Conservation (phyloP, 2,329 filamentous ascomycete species). For the Botrytis fabae region DNA sequence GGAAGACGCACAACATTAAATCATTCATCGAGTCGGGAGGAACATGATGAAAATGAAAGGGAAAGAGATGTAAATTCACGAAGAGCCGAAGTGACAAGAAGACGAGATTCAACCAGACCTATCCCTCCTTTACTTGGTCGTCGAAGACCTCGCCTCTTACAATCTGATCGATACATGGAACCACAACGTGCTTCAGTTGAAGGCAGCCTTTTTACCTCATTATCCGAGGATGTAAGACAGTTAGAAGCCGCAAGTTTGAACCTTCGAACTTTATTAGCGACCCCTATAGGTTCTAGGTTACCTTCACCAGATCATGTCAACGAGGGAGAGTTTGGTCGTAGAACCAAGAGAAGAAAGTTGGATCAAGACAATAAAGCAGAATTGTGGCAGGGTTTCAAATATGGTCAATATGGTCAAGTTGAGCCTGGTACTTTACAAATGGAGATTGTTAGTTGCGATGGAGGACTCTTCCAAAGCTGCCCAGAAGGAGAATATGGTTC, state of each 20-base stretch:
- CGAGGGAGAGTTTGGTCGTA: conserved; percentile 50
- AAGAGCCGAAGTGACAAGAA: conserved; percentile 23
- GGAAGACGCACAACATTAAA: conserved; percentile 23
- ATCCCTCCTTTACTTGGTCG: conserved; percentile 25
- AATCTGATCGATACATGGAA: conserved; percentile 38
- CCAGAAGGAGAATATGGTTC: conserved; percentile 56
- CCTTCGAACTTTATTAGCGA: conserved; percentile 33
- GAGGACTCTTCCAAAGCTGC: conserved; percentile 64
- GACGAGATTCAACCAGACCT: conserved; percentile 24
- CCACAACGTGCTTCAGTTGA: conserved; percentile 31
- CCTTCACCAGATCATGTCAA: conserved; percentile 32
- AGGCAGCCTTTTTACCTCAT: conserved; percentile 23
- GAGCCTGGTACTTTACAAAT: conserved; percentile 78
- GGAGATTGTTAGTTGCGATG: conserved; percentile 89
- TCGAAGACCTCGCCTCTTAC: conserved; percentile 30
- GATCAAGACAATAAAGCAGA: conserved; percentile 59
- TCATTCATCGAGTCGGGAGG: conserved; percentile 26
- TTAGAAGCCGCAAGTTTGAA: conserved; percentile 36
- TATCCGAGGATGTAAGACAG: conserved; percentile 33
- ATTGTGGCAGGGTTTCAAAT: conserved; percentile 62
- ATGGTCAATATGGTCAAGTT: conserved; percentile 85
- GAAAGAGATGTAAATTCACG: conserved; percentile 12
- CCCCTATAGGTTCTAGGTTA: conserved; percentile 30
- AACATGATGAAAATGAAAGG: conserved; percentile 16
- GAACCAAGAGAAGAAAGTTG: conserved; percentile 68